A percentile compares a stretch with the other conserved stretches of the same genome.
Conservation (phyloP, 805 yeast genomes). For the Hanseniaspora lachancei region DNA sequence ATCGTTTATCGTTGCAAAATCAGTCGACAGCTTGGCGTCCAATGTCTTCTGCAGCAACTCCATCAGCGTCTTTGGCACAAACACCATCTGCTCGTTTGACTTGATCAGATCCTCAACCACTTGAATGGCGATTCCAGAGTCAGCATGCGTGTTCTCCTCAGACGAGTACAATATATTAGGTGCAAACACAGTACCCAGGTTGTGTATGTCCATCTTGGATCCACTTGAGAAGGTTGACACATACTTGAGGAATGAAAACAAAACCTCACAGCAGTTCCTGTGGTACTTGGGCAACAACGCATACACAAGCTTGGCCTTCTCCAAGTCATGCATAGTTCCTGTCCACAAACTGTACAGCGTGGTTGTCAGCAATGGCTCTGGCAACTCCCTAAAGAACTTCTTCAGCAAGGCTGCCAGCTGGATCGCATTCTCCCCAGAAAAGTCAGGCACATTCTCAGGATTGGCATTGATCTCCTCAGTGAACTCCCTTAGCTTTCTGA, state of each 20-base stretch:
- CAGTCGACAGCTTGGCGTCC: constrained; percentile 11
- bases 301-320: constrained; percentile 32
- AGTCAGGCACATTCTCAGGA: constrained; percentile 59
- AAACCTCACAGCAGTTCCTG: constrained; percentile 75
- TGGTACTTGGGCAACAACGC: constrained; percentile 69
- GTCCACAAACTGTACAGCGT: constrained; percentile 70
- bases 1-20: constrained; percentile 18
- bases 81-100: constrained; percentile 61
- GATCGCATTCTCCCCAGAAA: constrained; percentile 66
- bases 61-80: constrained; percentile 57
- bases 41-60: constrained; percentile 33
- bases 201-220: constrained; percentile 92
- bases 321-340: constrained; percentile 43
- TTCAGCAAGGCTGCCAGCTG: constrained; percentile 88
- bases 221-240: constrained; percentile 89
- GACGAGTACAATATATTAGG: constrained; percentile 63
- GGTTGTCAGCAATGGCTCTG: constrained; percentile 76
- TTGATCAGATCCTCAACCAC: constrained; percentile 75
- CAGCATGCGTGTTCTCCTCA: constrained; percentile 16
- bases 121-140: constrained; percentile 77
- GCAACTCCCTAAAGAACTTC: constrained; percentile 81
- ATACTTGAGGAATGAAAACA: constrained; percentile 81
- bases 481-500: constrained; percentile 61
- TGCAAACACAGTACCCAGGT: constrained; percentile 86
- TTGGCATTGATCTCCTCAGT: constrained; percentile 59